Evolutionary conservation across 306 rosid species (phyloP).

Genomic region (Prunus campanulata): DNA sequence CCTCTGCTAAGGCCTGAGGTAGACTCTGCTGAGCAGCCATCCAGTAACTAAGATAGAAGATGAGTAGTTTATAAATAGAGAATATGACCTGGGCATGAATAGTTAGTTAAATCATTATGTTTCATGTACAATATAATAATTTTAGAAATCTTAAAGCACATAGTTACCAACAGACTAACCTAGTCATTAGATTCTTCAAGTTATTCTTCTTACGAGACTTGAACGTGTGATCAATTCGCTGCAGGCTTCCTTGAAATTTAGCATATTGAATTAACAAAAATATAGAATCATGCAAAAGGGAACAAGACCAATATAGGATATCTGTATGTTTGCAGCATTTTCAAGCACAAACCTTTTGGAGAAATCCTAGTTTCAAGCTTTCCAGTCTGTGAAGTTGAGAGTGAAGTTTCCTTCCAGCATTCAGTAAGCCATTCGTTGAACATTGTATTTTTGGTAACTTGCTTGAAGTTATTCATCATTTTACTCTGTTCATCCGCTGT

Average conservation of each 20-base stretch:
- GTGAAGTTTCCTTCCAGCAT: constrained; percentile 65
- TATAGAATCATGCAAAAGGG: constrained; percentile 3
- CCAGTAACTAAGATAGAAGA: constrained; percentile 69
- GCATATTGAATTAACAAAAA: constrained; percentile 33
- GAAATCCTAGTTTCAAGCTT: constrained; percentile 39
- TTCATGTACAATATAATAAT: too few species aligned
- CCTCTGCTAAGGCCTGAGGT: constrained; percentile 43
- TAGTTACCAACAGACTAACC: constrained; percentile 42
- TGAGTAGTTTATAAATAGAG: constrained; percentile 18
- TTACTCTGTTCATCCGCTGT: constrained; percentile 68
- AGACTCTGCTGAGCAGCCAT: constrained; percentile 72
- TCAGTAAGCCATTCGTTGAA: constrained; percentile 85
- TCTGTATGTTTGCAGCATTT: not conserved
- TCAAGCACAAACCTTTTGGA: constrained; percentile 45
- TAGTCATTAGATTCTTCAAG: constrained; percentile 77
- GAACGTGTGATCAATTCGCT: constrained; percentile 59
- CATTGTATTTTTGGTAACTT: constrained; percentile 81
- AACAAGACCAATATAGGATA: constrained; percentile 4
- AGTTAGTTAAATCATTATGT: not conserved
- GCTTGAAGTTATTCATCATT: constrained; percentile 81
- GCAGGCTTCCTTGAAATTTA: constrained; percentile 58
- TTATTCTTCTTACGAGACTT: constrained; percentile 69
- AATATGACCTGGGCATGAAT: not conserved
- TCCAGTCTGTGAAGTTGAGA: constrained; percentile 39
- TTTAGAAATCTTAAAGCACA: not conserved